phyloP scores from a whole-genome alignment of 1,139 yeast species.

The Debaryomyces singareniensis region DNA sequence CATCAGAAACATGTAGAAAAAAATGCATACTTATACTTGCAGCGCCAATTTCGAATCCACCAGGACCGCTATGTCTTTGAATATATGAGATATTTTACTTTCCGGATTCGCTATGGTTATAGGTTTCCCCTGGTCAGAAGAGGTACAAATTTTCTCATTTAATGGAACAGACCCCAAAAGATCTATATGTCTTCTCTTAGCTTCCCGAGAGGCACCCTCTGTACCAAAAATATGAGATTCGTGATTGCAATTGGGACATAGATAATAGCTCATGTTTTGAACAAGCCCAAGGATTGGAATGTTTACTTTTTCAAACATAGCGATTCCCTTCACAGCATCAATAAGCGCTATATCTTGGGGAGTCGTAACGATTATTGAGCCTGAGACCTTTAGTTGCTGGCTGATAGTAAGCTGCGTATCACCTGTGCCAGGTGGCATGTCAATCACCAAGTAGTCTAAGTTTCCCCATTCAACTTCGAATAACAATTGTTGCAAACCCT shows the following conservation, averaged over 20 bases:
- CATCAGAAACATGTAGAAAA: too few species aligned
- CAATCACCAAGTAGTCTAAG: constrained; percentile 68
- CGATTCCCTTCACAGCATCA: constrained; percentile 76
- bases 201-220: constrained; percentile 58
- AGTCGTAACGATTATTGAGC: constrained; percentile 78
- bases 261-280: constrained; percentile 74
- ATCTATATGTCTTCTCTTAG: constrained; percentile 42
- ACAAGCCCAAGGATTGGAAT: constrained; percentile 77
- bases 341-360: constrained; percentile 83
- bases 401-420: constrained; percentile 80
- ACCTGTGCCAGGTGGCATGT: constrained; percentile 93
- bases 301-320: constrained; percentile 68
- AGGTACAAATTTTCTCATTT: constrained; percentile 52
- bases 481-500: constrained; percentile 74
- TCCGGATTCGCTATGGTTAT: constrained; percentile 45
- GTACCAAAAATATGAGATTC: constrained; percentile 71
- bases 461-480: constrained; percentile 77
- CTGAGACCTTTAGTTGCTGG: constrained; percentile 70
- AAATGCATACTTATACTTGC: too few species aligned
- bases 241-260: constrained; percentile 72
- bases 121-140: constrained; percentile 64
- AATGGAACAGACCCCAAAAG: constrained; percentile 66
- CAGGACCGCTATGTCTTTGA: constrained; percentile 38
- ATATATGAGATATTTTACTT: constrained; percentile 28
- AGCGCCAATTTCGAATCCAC: constrained; percentile 6